Base-by-base conservation (phyloP, 768 basidiomycete species). In the Leccinum sublutescens region DNA sequence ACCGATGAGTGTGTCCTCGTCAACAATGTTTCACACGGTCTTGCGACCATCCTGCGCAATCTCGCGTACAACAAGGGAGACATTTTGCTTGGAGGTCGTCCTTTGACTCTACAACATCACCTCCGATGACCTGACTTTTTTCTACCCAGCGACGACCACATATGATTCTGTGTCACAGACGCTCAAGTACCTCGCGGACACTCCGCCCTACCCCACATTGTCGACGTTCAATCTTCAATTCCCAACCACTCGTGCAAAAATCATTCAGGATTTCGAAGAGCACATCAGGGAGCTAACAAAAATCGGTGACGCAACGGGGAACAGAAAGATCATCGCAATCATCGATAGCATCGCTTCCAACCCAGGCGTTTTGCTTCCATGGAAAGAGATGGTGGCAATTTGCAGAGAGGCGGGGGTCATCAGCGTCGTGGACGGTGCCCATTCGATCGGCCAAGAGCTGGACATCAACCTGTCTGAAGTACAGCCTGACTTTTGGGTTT, bases 361-460 rank as follows among this genome's bases (percentile, higher is more conserved):
- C 36, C 91, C 91, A 1, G 89, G 85, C 0, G 77, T 81, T 6
- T 67, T 75, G 3, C 72, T 89, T 57, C 91, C 91, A 1, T 93
- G 89, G 91, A 76, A 85, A 68, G 81, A 83, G 58, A 79, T 92
- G 70, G 84, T 88, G 1, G 69, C 77, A 3, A 74, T 90, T n/a
- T 88, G 87, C 67, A 77, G 79, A 54, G 79, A 86, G 61, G 83
- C 86, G 40, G 82, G 83, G 0, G 79, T 87, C 0, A 81, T 82
- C 71, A 87, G 81, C 33, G 63, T 94, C n/a, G 72, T 95, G 14
- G 93, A 95, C 65, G 93, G 82, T 2, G 91, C 91, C 6, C 91
- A 93, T 66, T 82, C 84, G 4, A 81, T 93, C 43, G 91, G 91
- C 1, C 89, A 89, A 64, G 84, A 90, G 65, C 64, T 80, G 6